Evolutionary conservation across 192 early-diverging fungal species (phyloP).

Genomic region (Gryganskiella cystojenkinii): DNA sequence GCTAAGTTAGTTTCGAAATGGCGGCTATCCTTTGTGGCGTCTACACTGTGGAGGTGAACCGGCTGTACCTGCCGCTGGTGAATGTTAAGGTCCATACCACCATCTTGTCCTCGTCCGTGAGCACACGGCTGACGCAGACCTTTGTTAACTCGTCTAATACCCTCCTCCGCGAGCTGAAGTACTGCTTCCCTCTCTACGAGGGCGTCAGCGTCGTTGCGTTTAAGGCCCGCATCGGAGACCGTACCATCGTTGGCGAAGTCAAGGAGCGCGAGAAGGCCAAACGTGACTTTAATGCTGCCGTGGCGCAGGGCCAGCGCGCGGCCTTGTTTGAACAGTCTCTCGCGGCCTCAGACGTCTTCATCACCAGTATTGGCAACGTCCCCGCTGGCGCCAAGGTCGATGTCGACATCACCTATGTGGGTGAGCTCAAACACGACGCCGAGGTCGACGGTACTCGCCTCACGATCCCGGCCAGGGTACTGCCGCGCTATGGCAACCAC

Average conservation of each 20-base stretch:
- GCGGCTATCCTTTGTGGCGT: conserved; percentile 9
- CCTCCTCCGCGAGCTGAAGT: conserved; percentile 16
- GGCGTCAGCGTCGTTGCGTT: conserved; percentile 33
- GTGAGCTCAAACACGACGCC: conserved; percentile 58
- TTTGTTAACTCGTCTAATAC: conserved; percentile 15
- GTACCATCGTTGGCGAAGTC: conserved; percentile 25
- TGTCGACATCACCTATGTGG: conserved; percentile 59
- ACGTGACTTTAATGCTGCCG: conserved; percentile 14
- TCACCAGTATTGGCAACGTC: conserved; percentile 61
- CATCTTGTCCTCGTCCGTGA: conserved; percentile 12
- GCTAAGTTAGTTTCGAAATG: conserved; percentile 10
- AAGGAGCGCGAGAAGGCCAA: conserved; percentile 27
- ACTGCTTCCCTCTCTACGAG: conserved; percentile 33
- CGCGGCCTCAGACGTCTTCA: conserved; percentile 55
- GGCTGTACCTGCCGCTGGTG: conserved; percentile 17
- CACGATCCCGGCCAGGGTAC: conserved; percentile 54
- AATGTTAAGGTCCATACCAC: conserved; percentile 18
- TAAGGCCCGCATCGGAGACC: conserved; percentile 18
- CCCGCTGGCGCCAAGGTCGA: conserved; percentile 36
- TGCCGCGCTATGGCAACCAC: conserved; percentile 51
- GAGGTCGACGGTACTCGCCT: conserved; percentile 59
- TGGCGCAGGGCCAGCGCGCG: conserved; percentile 13
- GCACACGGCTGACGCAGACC: conserved; percentile 22
- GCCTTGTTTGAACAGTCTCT: conserved; percentile 18
- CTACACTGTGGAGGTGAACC: conserved; percentile 3